Conservation (phyloP, 139 green algal genomes). For the Closterium sp. region DNA sequence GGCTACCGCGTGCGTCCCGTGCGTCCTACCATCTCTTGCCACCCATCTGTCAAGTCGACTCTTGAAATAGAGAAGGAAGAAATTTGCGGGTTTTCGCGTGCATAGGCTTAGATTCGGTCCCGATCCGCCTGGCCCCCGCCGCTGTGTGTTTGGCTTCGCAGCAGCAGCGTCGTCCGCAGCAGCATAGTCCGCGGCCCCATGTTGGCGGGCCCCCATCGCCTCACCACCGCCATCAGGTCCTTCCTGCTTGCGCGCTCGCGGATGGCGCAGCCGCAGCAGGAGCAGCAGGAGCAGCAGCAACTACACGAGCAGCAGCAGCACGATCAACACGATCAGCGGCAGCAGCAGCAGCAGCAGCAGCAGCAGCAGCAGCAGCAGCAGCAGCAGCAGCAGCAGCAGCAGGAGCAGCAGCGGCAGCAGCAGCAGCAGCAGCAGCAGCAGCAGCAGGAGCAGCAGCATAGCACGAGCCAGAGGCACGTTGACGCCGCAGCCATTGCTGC, state of each 20-base stretch:
- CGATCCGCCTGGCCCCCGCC: too few relatives aligned
- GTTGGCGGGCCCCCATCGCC: not conserved
- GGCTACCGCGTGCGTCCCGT: too few relatives aligned
- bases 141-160: too few relatives aligned
- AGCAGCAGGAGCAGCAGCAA: not conserved
- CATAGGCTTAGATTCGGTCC: too few relatives aligned
- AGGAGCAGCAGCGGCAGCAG: not conserved
- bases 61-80: too few relatives aligned
- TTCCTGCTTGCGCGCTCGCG: not conserved
- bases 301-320: not conserved
- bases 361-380: not conserved
- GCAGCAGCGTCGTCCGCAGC: not conserved
- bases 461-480: not conserved
- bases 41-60: too few relatives aligned
- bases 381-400: constrained; percentile 1
- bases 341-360: not conserved
- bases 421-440: not conserved
- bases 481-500: not conserved
- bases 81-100: too few relatives aligned
- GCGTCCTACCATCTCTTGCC: too few relatives aligned
- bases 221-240: not conserved
- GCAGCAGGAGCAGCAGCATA: not conserved
- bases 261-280: not conserved
- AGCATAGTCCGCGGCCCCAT: not conserved
- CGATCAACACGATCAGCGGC: not conserved